A percentile compares a stretch with the other conserved stretches of the same genome.
phyloP scores from a whole-genome alignment of 257 asterid genomes.

The Datura wrightii region DNA sequence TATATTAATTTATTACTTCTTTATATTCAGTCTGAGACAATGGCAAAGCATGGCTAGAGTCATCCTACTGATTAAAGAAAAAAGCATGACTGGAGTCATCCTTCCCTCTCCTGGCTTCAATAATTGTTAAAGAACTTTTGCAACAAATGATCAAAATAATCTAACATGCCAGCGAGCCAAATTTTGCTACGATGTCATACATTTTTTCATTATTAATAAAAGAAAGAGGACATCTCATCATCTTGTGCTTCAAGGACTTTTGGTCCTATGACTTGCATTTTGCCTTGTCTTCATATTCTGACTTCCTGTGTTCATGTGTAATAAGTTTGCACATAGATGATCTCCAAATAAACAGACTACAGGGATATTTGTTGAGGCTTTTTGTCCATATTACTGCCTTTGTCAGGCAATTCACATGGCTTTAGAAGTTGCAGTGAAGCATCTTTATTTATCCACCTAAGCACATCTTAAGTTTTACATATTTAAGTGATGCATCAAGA shows the following conservation, averaged over 20 bases:
- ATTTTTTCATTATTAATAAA: not conserved
- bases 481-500: not conserved
- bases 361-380: not conserved
- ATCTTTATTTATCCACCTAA: not conserved
- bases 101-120: not conserved
- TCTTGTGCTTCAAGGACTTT: not conserved
- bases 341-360: not conserved
- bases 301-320: not conserved
- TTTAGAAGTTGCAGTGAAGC: not conserved
- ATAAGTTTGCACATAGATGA: not conserved
- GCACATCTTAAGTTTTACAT: conserved; percentile 8
- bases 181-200: not conserved
- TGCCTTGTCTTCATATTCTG: not conserved
- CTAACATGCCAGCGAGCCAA: not conserved
- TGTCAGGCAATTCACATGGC: not conserved
- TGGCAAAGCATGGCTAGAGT: not conserved
- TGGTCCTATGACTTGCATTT: not conserved
- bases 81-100: not conserved
- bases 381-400: not conserved
- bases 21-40: not conserved
- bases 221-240: not conserved
- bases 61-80: not conserved
- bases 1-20: conserved; percentile 25
- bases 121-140: not conserved
- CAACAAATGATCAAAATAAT: not conserved